Evolutionary conservation across 2,329 filamentous ascomycete genomes (phyloP), one percentile per base, ranked within the genome.

Genomic region (Trichoderma koningii): DNA sequence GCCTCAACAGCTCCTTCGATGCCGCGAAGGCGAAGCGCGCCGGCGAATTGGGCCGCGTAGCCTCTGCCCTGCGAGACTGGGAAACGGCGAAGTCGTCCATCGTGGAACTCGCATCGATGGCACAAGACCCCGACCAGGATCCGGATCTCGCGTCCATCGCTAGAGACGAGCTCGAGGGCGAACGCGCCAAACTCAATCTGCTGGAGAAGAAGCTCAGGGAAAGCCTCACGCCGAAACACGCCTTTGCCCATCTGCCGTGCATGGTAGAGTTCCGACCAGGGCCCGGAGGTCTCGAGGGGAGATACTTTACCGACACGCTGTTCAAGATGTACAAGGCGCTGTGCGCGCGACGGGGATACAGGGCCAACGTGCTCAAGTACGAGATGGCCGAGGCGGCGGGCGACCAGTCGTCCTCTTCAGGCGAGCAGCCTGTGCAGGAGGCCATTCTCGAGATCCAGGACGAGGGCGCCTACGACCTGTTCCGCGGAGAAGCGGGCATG

Each of bases 241-340:
- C 93, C 3, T 99, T 97, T 74, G 92, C 92, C 38, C 85, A 92
- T 68, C 84, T 98, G 70, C 92, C 93, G 61, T 98, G 94, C 76
- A 84, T 99, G 68, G 79, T 99, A 48, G 95, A 99, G 78, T 90
- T 99, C 66, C 87, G 93, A 0, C 95, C 95, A 0, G 95, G 95
- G 0, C 93, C 93, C 0, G 95, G 95, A 44, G 95, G 95, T 2
- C 88, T 92, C 65, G 95, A 99, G 78, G 93, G 94, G 2, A 88
- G 92, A 0, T 87, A 97, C 68, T 99, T 99, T 71, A 92, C 93
- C 14, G 90, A 91, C 63, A 88, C 95, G 60, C 78, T 99, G 7
- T 86, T 97, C 70, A 87, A 89, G 70, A 98, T 99, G 95, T 99
- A 99, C 79, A 85, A 87, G 69, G 80, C 81, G 1, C 93, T 93